Conservation (phyloP, 371 early-diverging fungal genomes). For the Mucor lusitanicus region DNA sequence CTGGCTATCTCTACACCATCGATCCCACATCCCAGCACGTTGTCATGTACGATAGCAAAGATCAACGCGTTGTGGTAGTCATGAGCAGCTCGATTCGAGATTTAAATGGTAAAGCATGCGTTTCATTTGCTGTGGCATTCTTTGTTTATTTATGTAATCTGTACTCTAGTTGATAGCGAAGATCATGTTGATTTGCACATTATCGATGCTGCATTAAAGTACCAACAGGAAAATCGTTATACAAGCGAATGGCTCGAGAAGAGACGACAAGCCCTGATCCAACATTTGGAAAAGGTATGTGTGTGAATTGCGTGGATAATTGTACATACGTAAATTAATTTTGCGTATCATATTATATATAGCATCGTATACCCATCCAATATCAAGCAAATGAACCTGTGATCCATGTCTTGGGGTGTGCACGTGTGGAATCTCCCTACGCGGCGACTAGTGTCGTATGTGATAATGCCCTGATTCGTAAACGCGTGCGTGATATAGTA, state of each 20-base stretch:
- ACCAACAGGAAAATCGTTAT: background rate
- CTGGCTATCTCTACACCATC: conserved; percentile 39
- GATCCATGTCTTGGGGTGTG: conserved; percentile 57
- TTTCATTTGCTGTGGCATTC: background rate
- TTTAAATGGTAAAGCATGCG: background rate
- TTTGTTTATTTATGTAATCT: conserved; percentile 5
- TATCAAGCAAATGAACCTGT: conserved; percentile 37
- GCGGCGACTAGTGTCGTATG: conserved; percentile 50
- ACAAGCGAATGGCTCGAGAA: conserved; percentile 7
- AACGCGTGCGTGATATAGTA: conserved; percentile 58
- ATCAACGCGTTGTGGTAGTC: conserved; percentile 12
- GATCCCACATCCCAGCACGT: conserved; percentile 31
- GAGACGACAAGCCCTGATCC: conserved; percentile 3
- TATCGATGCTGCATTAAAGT: conserved; percentile 8
- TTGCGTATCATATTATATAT: background rate
- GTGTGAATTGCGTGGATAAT: background rate
- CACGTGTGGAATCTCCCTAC: conserved; percentile 61
- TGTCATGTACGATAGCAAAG: conserved; percentile 19
- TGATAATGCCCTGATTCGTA: conserved; percentile 50
- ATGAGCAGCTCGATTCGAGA: conserved; percentile 22
- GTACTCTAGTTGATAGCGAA: conserved; percentile 11
- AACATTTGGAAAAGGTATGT: conserved; percentile 17
- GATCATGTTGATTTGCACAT: background rate
- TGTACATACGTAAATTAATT: background rate
- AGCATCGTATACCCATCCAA: conserved; percentile 55